Base-by-base conservation (phyloP, 148 eudicot species). In the Heliosperma pusillum region DNA sequence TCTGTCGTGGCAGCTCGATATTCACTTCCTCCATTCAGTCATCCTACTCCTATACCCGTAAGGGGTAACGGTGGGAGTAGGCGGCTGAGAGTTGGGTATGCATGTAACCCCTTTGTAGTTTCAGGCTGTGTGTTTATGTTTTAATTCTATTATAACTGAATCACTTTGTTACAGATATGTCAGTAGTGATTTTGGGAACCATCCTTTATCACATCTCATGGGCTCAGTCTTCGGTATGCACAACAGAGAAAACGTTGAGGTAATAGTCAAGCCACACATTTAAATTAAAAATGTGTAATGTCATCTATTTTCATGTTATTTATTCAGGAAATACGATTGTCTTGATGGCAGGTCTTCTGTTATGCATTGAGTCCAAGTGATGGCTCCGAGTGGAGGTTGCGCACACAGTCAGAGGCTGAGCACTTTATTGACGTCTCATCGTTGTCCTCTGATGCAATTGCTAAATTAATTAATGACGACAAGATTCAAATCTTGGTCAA, bases 171-270 rank as follows among this genome's bases (percentile, higher is more conserved):
- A 70, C 85, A 95, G 98, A 69, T 95, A 95, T 83, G 97, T 95
- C 61, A 95, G 99, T 91, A 92, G 99, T 81, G 99, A 95, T 82
- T 95, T 95, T 79, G 99, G 99, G 47, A 92, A 95, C 75, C 99
- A 95, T 79, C 99, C 99, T 25, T 80, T 95, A 15, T 95, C 99
- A 29, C 99, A 95, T 83, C 87, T 95, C 73, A 95, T 95, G 99
- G 97, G 97, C 74, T 95, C 99, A 27, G 99, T 95, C 5, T 95
- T 92, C 86, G 97, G 97, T 66, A 92, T 95, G 97, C 99, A 95
- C 80, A 81, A 90, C 75, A 76, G 84, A 73, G 88, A 89, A 52
- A 85, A 89, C 76, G 84, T 95, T 66, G 99, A 95, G 97, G 99
- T 95, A 81, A 70, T 13, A 69, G 13, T 50, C 21, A 25, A 6